Evolutionary conservation across 768 basidiomycete species (phyloP), one percentile per base, ranked within the genome.

Genomic region (Kwoniella sp.): DNA sequence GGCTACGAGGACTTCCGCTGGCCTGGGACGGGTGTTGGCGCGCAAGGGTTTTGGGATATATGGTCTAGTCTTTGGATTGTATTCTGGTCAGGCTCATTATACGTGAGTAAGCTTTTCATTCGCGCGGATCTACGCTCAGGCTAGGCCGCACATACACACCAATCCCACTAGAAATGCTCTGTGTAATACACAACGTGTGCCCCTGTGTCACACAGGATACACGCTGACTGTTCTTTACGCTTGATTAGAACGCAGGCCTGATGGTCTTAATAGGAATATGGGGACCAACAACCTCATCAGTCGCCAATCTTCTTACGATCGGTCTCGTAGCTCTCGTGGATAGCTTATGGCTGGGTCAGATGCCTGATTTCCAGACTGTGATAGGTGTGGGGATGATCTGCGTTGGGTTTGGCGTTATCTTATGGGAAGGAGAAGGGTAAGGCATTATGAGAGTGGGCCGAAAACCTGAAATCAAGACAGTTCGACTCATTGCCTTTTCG

Each of bases 291-390:
- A 85, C 92, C 47, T 87, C 88, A 9, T 91, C 90, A 1, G 92
- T 96, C 30, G 92, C 92, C 49, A 92, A 86, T 79, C 84, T 98
- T n/a, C 84, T 95, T n/a, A 93, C 93, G 5, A 94, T 95, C 68
- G 90, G 95, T 37, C 84, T 96, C 53, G 90, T 92, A 15, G 85
- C 92, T 51, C 71, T 91, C 17, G 86, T 89, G 46, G 93, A 97
- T 79, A 83, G 88, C 8, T 68, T 88, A 19, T 88, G 92, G 65
- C 87, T 90, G 2, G 77, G 84, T 40, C 84, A 86, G 37, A 82
- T 84, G 1, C 76, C 92, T 61, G 91, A 88, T 0, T 25, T 85
- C 2, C 88, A 88, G 84, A 90, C 90, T 59, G 65, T 93, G 21
- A 49, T 88, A 12, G 94, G 94, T 8, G 89, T 88, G 55, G 85